Conservation (phyloP, 2,329 filamentous ascomycete genomes). For the Scopulariopsis brevicaulis region DNA sequence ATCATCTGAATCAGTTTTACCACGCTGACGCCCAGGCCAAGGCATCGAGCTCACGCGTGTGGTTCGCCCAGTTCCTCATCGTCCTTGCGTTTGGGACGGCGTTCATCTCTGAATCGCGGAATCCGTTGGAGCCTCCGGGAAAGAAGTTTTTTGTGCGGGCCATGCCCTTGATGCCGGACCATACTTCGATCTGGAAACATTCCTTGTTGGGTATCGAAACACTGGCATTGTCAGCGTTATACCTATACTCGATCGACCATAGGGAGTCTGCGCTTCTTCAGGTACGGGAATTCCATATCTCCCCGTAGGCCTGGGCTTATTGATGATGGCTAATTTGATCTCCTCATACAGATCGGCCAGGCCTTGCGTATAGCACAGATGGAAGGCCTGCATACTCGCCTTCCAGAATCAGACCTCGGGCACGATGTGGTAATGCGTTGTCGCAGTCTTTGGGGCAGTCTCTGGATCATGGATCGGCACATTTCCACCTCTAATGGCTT, state of each 20-base stretch:
- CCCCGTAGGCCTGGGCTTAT: no score
- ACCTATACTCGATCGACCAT: conserved; percentile 24
- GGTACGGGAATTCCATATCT: conserved; percentile 15
- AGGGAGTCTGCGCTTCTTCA: conserved; percentile 17
- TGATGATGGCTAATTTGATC: no score
- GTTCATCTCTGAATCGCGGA: conserved; percentile 11
- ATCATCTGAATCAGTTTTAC: conserved; percentile 16
- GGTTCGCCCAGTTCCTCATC: conserved; percentile 38
- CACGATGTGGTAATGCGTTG: no score
- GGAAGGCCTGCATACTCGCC: no score
- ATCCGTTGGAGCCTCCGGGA: conserved; percentile 18
- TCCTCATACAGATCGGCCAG: no score
- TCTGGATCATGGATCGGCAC: no score
- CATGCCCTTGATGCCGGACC: conserved; percentile 23
- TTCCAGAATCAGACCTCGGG: no score
- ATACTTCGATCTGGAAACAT: conserved; percentile 20
- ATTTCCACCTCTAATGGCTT: no score
- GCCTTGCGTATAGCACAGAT: no score
- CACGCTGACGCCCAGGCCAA: conserved; percentile 10
- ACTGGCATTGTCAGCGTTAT: conserved; percentile 21
- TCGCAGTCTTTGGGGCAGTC: no score
- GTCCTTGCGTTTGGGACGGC: conserved; percentile 28
- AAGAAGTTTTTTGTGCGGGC: conserved; percentile 19
- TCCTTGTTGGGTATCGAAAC: conserved; percentile 24
- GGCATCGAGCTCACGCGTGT: conserved; percentile 17